Conservation (phyloP, 192 early-diverging fungal species). For the Rhizophagus sp. region DNA sequence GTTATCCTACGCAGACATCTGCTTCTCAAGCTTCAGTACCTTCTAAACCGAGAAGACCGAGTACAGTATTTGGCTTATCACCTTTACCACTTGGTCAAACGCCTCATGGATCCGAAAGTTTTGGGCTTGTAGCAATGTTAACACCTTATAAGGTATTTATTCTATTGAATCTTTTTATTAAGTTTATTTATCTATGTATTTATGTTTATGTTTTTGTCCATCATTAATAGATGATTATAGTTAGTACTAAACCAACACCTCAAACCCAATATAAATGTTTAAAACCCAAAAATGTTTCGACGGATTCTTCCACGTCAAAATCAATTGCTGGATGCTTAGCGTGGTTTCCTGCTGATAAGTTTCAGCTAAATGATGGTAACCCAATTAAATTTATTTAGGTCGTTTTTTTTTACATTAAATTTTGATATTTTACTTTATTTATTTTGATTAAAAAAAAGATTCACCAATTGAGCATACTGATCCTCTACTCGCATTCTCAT, state of each 20-base stretch:
- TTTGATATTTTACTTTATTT: neutral
- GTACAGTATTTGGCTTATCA: slow-evolving; percentile 61
- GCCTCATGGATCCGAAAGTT: slow-evolving; percentile 54
- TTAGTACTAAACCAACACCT: slow-evolving; percentile 57
- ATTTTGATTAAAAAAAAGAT: slow-evolving; percentile 23
- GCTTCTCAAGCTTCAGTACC: slow-evolving; percentile 4
- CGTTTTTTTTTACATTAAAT: slow-evolving; percentile 7
- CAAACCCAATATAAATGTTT: slow-evolving; percentile 59
- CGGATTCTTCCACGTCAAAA: slow-evolving; percentile 29
- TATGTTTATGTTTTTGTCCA: neutral
- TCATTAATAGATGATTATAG: slow-evolving; percentile 51
- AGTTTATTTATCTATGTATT: neutral
- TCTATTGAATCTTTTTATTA: neutral
- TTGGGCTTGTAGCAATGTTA: slow-evolving; percentile 58
- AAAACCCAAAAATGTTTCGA: slow-evolving; percentile 45
- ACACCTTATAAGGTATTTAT: slow-evolving; percentile 57
- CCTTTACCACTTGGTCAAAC: slow-evolving; percentile 57
- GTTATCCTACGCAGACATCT: slow-evolving; percentile 42
- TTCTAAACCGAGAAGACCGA: slow-evolving; percentile 49
- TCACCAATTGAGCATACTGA: slow-evolving; percentile 38
- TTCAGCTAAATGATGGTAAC: slow-evolving; percentile 36
- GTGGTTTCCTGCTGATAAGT: slow-evolving; percentile 58
- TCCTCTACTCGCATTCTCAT: slow-evolving; percentile 58
- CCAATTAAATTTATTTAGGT: neutral
- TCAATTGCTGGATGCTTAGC: slow-evolving; percentile 55